A percentile compares a stretch with the other conserved stretches of the same genome.
Conservation (phyloP, 202 grass and related monocot species). For the Panicum virgatum region DNA sequence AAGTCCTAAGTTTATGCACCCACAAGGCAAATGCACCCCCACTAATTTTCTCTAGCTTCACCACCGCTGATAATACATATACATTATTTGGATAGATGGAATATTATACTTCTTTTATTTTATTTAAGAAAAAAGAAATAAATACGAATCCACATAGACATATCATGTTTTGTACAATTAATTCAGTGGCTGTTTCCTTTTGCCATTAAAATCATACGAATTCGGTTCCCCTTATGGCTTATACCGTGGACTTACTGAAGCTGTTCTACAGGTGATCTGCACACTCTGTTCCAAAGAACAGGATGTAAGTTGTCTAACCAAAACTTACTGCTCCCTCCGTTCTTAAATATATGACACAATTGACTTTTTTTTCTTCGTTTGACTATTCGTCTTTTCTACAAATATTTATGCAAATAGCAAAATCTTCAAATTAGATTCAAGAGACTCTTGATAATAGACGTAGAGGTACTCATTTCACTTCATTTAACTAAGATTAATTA, state of each 20-base stretch:
- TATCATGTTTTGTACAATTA: not conserved
- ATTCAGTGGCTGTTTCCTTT: not conserved
- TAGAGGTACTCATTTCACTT: no score
- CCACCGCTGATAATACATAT: not conserved
- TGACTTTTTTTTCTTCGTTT: no score
- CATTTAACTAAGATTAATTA: no score
- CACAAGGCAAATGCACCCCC: no score
- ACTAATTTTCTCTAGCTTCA: no score
- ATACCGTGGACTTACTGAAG: slow-evolving; percentile 25
- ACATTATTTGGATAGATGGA: not conserved
- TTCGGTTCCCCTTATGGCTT: not conserved
- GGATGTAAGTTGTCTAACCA: slow-evolving; percentile 57
- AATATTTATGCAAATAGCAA: no score
- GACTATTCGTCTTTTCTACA: no score
- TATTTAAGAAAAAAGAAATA: not conserved
- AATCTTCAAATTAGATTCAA: no score
- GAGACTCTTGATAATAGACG: no score
- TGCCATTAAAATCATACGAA: not conserved
- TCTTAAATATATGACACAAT: no score
- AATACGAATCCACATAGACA: not conserved
- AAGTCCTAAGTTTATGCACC: no score
- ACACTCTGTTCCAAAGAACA: slow-evolving; percentile 79
- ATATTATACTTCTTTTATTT: not conserved
- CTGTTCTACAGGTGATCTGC: slow-evolving; percentile 76
- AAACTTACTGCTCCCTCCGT: no score